These are phyloP conservation scores for Hippophae tibetana DNA, from an alignment of 306 rosid species.

Conservation along the genomic window DNA sequence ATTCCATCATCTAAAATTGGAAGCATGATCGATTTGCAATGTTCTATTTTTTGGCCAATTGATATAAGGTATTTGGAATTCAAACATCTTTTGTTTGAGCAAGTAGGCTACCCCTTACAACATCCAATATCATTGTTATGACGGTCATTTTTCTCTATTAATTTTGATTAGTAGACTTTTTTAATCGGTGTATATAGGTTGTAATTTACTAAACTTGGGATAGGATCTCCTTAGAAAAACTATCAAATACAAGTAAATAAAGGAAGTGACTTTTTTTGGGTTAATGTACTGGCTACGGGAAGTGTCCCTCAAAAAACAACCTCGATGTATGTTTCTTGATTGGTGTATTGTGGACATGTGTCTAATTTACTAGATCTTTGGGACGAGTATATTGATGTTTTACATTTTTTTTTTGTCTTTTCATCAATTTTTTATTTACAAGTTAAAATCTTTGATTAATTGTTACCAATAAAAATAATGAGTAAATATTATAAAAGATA, in stretches of 20 bases:
- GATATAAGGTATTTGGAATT: no score
- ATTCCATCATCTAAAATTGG: background rate
- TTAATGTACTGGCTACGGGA: constrained; percentile 57
- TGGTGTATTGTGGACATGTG: background rate
- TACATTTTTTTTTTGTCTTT: background rate
- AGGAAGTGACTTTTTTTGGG: constrained; percentile 92
- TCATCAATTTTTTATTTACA: constrained; percentile 1
- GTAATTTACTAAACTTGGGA: constrained; percentile 63
- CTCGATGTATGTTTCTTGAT: constrained; percentile 54
- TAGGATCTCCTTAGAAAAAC: constrained; percentile 71
- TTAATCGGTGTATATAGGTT: constrained; percentile 34
- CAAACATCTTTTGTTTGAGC: no score
- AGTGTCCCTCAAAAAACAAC: constrained; percentile 59
- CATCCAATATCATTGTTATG: no score
- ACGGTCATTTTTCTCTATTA: background rate
- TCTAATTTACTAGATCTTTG: no score
- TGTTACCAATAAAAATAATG: no score
- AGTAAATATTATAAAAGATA: no score
- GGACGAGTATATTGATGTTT: background rate
- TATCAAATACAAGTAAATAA: constrained; percentile 87
- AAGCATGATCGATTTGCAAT: background rate
- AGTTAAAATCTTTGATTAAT: no score
- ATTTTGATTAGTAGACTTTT: constrained; percentile 12
- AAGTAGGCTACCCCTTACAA: no score
- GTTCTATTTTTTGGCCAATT: no score